Evolutionary conservation across 2,329 filamentous ascomycete genomes (phyloP).

Genomic region (Elsinoe perseae): DNA sequence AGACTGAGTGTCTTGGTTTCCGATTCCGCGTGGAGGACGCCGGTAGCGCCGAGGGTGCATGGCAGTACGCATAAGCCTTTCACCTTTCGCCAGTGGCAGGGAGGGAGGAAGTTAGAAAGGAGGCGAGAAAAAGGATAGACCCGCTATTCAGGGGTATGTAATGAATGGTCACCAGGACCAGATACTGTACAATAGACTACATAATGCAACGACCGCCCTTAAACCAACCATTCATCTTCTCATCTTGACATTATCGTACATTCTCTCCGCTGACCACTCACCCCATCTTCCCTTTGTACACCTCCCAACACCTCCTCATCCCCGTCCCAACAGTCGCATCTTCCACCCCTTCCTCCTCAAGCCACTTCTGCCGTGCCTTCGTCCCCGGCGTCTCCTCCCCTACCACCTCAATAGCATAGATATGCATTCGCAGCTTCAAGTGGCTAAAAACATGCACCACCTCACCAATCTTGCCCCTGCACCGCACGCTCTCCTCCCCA

Average conservation of each 20-base stretch:
- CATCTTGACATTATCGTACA: background rate
- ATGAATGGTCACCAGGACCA: background rate
- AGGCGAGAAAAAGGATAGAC: background rate
- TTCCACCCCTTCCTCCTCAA: background rate
- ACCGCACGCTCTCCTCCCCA: background rate
- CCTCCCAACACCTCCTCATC: slow-evolving; percentile 2
- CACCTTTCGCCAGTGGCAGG: background rate
- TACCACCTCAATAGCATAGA: background rate
- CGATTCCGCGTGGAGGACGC: slow-evolving; percentile 7
- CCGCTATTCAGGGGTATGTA: background rate
- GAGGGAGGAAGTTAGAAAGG: background rate
- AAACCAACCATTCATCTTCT: background rate
- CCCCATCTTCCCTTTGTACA: background rate
- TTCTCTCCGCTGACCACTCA: background rate
- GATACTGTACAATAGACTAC: slow-evolving; percentile 1
- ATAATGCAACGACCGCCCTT: background rate
- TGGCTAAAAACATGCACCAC: slow-evolving; percentile 3
- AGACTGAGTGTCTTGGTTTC: slow-evolving; percentile 16
- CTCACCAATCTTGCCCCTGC: background rate
- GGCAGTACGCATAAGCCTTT: slow-evolving; percentile 5
- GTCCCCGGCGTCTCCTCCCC: background rate
- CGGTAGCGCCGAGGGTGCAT: background rate
- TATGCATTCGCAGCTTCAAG: slow-evolving; percentile 1
- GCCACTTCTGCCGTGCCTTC: background rate
- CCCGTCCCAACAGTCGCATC: slow-evolving; percentile 1